These are phyloP conservation scores for Colletotrichum abscissum DNA, from an alignment of 2,329 filamentous ascomycete genomes.

Conservation along the genomic window DNA sequence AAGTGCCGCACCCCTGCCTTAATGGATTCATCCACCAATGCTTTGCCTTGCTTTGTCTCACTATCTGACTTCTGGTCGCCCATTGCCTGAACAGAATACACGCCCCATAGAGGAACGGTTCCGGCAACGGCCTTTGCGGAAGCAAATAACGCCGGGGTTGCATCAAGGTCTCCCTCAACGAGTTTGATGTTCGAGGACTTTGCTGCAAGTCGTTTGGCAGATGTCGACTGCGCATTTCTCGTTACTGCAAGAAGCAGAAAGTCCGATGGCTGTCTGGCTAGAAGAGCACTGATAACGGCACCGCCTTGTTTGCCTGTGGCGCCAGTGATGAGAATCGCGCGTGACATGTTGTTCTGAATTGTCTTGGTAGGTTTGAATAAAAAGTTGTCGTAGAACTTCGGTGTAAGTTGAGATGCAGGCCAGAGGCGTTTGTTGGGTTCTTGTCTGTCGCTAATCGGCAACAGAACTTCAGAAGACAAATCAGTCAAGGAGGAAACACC, in stretches of 20 bases:
- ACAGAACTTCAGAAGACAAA: too few relatives aligned
- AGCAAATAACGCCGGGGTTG: constrained; percentile 59
- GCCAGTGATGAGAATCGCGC: constrained; percentile 54
- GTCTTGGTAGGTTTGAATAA: too few relatives aligned
- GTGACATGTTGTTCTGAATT: background rate
- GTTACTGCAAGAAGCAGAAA: constrained; percentile 70
- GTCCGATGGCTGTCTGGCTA: constrained; percentile 39
- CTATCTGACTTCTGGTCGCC: constrained; percentile 18
- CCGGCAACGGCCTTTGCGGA: constrained; percentile 44
- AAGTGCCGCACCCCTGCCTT: constrained; percentile 67
- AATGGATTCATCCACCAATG: constrained; percentile 67
- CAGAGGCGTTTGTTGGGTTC: too few relatives aligned
- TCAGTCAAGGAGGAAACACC: too few relatives aligned
- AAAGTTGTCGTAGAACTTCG: too few relatives aligned
- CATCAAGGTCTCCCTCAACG: constrained; percentile 65
- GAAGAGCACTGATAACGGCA: constrained; percentile 54
- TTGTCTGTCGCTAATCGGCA: too few relatives aligned
- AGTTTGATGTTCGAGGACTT: constrained; percentile 59
- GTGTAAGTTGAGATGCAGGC: too few relatives aligned
- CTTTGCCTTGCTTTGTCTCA: constrained; percentile 60
- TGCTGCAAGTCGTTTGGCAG: constrained; percentile 54
- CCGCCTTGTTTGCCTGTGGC: constrained; percentile 62
- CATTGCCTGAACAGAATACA: constrained; percentile 67
- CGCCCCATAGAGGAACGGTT: constrained; percentile 62
- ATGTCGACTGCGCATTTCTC: constrained; percentile 60